phyloP scores from a whole-genome alignment of 2,329 filamentous ascomycete species.

The Hypocrella siamensis region DNA sequence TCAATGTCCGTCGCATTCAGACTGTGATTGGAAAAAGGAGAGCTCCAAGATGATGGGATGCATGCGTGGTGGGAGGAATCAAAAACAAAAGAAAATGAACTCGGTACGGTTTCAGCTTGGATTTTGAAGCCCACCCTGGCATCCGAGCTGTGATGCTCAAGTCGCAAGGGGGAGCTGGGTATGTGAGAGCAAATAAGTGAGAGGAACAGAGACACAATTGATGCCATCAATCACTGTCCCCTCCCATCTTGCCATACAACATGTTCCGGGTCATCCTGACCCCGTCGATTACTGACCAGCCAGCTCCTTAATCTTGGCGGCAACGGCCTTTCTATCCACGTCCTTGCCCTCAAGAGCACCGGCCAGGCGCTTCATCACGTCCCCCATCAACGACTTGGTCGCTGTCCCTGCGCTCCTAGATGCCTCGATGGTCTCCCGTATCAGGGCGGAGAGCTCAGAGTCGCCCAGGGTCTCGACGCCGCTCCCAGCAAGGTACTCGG shows the following conservation, averaged over 20 bases:
- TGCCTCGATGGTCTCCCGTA: slow-evolving; percentile 34
- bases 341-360: slow-evolving; percentile 43
- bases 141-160: too few relatives aligned
- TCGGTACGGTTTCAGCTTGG: too few relatives aligned
- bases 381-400: slow-evolving; percentile 35
- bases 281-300: slow-evolving; percentile 5
- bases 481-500: slow-evolving; percentile 46
- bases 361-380: slow-evolving; percentile 47
- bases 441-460: slow-evolving; percentile 39
- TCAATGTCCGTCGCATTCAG: too few relatives aligned
- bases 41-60: too few relatives aligned
- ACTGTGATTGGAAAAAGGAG: too few relatives aligned
- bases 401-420: slow-evolving; percentile 28
- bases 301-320: slow-evolving; percentile 42
- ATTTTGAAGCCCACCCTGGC: too few relatives aligned
- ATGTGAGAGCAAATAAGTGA: too few relatives aligned
- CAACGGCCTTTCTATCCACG: slow-evolving; percentile 46
- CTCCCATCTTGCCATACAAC: neutral
- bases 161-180: too few relatives aligned
- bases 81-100: too few relatives aligned
- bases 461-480: slow-evolving; percentile 41
- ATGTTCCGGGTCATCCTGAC: neutral
- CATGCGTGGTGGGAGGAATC: too few relatives aligned
- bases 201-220: too few relatives aligned
- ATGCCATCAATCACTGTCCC: neutral